Base-by-base conservation (phyloP, 2,329 filamentous ascomycete genomes). In the Ophiostoma sp. region DNA sequence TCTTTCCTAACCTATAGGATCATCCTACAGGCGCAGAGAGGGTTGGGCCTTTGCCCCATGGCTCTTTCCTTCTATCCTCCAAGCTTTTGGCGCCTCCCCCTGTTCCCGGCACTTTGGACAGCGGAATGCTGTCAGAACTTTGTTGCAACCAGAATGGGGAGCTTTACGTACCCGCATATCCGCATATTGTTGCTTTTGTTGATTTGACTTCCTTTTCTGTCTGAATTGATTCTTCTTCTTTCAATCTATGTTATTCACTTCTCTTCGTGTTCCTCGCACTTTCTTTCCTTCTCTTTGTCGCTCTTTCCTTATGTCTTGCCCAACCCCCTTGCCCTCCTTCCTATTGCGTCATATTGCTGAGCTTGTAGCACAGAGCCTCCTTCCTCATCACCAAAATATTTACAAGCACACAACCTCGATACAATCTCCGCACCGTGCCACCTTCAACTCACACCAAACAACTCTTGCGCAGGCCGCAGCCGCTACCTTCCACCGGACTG, bases 121-220 rank as follows among this genome's bases (percentile, higher is more conserved):
- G 22, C 61, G 33, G 36, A 22, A 68, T 50, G 64, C 42, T 50
- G 64, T 66, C 64, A 68, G 64, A 45, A 66, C 63, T 66, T 66
- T 42, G 61, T 45, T 66, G 11, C 61, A 17, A 45, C 36, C 57
- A 39, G 19, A 28, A 61, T 8, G 17, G 28, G 9, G 15, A 39
- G 50, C 22, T 22, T 22, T 22, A 22, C 22, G 9, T 8, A 9
- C 12, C 33, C 33, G 17, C n/a, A 61, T 25, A 45, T 45, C 61
- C n/a, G 36, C 7, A 17, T 39, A 5, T 33, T 50, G 6, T 33
- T 7, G 57, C 11, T 33, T 7, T 61, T 31, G 25, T 61, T 33
- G 12, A 28, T 36, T 33, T 50, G 64, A 4, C 8, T 25, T 66
- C n/a, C 6, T 48, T 8, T n/a, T 7, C 3, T 61, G 15, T 61